Base-by-base conservation (phyloP, 192 early-diverging fungal genomes). In the Chytriomyces sp. region DNA sequence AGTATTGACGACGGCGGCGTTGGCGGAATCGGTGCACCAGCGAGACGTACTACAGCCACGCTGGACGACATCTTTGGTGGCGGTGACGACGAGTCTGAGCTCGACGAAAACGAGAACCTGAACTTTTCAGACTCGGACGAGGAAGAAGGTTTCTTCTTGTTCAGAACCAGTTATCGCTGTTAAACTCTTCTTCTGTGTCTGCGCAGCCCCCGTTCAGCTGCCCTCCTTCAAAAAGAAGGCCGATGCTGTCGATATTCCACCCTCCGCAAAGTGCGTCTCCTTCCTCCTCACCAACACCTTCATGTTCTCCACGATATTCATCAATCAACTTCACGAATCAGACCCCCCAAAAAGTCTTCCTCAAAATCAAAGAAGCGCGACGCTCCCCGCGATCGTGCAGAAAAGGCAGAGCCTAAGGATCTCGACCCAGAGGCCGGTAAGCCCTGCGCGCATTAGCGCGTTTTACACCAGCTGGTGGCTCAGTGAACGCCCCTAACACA, bases 211-310 rank as follows among this genome's bases (percentile, higher is more conserved):
- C 40, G 64, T 34, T 60, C 76, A 39, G 52, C 56, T 81, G 19
- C 78, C 79, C 30, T 77, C 67, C 2, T 84, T 84, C 63, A 81
- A 78, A 59, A 83, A 83, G 54, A 76, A 73, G 40, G 54, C 38
- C 3, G 53, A 74, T 14, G 12, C 65, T 56, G n/a, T n/a, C n/a
- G n/a, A n/a, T n/a, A n/a, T n/a, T n/a, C n/a, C n/a, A n/a, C n/a
- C n/a, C n/a, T n/a, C n/a, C n/a, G n/a, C n/a, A n/a, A n/a, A n/a
- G n/a, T n/a, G n/a, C n/a, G n/a, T n/a, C n/a, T n/a, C n/a, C n/a
- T n/a, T n/a, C n/a, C n/a, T n/a, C n/a, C n/a, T n/a, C n/a, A n/a
- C n/a, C n/a, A n/a, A n/a, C n/a, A n/a, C n/a, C n/a, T n/a, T n/a
- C n/a, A n/a, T n/a, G n/a, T n/a, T n/a, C n/a, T n/a, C n/a, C n/a